These are phyloP conservation scores for Hypoxylon rubiginosum DNA, from an alignment of 2,329 filamentous ascomycete species.

Conservation along the genomic window DNA sequence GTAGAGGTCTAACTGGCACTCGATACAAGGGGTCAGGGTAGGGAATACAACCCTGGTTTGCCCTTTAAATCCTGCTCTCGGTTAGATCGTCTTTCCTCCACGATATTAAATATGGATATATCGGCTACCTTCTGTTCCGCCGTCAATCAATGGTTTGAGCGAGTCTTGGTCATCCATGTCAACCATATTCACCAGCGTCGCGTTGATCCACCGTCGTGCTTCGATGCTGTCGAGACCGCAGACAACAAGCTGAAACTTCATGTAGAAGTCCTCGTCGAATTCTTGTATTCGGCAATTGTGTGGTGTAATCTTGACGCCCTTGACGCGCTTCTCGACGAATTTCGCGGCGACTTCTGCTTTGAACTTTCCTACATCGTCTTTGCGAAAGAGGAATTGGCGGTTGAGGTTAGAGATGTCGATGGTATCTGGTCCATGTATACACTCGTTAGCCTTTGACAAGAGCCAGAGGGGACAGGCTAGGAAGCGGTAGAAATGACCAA, in stretches of 20 bases:
- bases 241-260: constrained; percentile 93
- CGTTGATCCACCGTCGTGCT: constrained; percentile 98
- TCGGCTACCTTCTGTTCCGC: constrained; percentile 84
- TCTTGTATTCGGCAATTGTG: constrained; percentile 97
- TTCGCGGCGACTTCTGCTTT: constrained; percentile 94
- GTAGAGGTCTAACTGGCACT: constrained; percentile 99
- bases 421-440: constrained; percentile 72
- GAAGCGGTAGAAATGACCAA: constrained; percentile 55
- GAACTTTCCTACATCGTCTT: constrained; percentile 89
- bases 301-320: constrained; percentile 91
- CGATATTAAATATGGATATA: constrained; percentile 15
- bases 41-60: constrained; percentile 94
- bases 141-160: constrained; percentile 94
- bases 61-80: constrained; percentile 85
- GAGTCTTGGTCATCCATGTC: constrained; percentile 85
- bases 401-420: constrained; percentile 99
- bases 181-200: constrained; percentile 90
- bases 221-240: constrained; percentile 98
- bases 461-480: neutral
- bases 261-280: constrained; percentile 95
- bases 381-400: constrained; percentile 95
- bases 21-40: constrained; percentile 93
- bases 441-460: neutral
- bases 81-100: constrained; percentile 27
- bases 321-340: constrained; percentile 91